Conservation (phyloP, 2,329 filamentous ascomycete genomes). For the Claviceps maximensis region DNA sequence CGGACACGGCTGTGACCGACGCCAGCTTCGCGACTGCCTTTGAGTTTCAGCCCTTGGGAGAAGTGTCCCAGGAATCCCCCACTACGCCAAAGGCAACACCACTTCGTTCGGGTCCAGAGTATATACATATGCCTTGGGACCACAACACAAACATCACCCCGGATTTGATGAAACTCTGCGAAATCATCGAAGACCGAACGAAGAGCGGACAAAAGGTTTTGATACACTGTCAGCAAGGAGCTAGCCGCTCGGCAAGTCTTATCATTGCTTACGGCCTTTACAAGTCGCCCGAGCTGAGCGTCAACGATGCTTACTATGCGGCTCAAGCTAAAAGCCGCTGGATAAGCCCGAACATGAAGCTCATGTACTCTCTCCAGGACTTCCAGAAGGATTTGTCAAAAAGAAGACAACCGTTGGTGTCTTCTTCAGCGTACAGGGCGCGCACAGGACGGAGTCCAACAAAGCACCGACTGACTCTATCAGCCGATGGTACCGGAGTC, state of each 20-base stretch:
- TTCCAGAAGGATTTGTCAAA: constrained; percentile 53
- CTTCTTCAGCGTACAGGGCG: constrained; percentile 33
- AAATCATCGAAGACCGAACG: constrained; percentile 60
- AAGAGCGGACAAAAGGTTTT: constrained; percentile 65
- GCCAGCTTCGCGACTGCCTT: constrained; percentile 49
- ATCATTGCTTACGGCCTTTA: constrained; percentile 80
- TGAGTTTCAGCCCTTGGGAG: constrained; percentile 34
- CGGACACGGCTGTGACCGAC: constrained; percentile 43
- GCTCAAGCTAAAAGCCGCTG: constrained; percentile 72
- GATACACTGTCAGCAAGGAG: constrained; percentile 76
- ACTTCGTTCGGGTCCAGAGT: constrained; percentile 49
- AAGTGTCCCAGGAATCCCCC: constrained; percentile 30
- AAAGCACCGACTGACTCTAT: constrained; percentile 47
- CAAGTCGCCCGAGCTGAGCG: constrained; percentile 60
- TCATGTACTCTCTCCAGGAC: constrained; percentile 81
- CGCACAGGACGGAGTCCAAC: constrained; percentile 41
- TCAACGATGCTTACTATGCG: constrained; percentile 72
- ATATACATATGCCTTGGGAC: constrained; percentile 79
- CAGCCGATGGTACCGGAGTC: constrained; percentile 42
- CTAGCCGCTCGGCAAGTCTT: constrained; percentile 71
- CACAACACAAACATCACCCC: constrained; percentile 77
- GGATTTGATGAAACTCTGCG: constrained; percentile 62
- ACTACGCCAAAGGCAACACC: constrained; percentile 40
- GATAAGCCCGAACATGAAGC: constrained; percentile 86
- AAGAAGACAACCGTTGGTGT: constrained; percentile 28